Percentiles rank a stretch among this genome's conserved stretches.
These are phyloP conservation scores for Fusarium multiceps DNA, from an alignment of 2,329 filamentous ascomycete species.

Conservation along the genomic window DNA sequence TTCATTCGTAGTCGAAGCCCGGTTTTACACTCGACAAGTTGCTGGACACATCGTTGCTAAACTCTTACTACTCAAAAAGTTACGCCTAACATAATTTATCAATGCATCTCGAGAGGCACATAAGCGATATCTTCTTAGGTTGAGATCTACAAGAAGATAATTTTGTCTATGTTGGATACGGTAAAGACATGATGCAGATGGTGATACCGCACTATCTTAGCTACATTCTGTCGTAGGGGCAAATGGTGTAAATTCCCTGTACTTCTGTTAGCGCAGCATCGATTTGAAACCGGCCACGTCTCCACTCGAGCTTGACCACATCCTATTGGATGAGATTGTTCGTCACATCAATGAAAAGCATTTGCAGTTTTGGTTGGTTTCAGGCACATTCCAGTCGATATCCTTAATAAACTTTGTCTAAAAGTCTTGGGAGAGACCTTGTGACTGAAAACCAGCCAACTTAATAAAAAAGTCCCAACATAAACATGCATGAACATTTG, in stretches of 20 bases:
- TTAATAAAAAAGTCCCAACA: neutral
- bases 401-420: neutral
- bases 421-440: neutral
- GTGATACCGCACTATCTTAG: neutral
- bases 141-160: neutral
- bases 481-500: neutral
- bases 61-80: no score
- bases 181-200: no score
- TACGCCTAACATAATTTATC: no score
- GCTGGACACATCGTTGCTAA: no score
- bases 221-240: accelerated
- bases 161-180: no score
- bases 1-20: no score
- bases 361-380: neutral
- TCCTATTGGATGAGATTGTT: neutral
- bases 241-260: accelerated
- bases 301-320: neutral
- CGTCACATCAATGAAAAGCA: neutral
- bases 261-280: neutral
- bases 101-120: no score
- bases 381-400: neutral
- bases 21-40: no score
- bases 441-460: neutral
- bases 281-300: neutral
- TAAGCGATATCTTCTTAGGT: neutral